Evolutionary conservation across 345 rosid genomes (phyloP).

Genomic region (Citrus inodora): DNA sequence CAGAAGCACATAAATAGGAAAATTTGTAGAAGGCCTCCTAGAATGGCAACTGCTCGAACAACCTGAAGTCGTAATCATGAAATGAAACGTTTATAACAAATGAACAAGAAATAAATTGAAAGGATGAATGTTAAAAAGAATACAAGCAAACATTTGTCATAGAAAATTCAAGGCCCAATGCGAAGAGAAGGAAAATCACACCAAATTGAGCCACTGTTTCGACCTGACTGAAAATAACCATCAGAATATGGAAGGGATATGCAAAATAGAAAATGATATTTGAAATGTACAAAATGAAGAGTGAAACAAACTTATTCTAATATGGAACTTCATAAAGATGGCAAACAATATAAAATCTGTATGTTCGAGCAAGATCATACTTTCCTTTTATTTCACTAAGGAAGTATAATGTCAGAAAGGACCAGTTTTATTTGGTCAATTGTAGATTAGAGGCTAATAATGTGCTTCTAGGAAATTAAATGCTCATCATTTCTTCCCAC

Average conservation of each 20-base stretch:
- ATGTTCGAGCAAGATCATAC: neutral
- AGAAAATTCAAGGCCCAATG: slow-evolving; percentile 63
- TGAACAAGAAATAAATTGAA: neutral
- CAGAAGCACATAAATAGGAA: slow-evolving; percentile 55
- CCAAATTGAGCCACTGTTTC: slow-evolving; percentile 68
- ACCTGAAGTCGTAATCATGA: slow-evolving; percentile 45
- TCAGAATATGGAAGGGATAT: neutral
- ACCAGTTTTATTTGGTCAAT: neutral
- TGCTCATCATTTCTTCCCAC: neutral
- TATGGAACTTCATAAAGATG: neutral
- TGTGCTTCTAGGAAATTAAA: neutral
- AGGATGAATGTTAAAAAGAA: neutral
- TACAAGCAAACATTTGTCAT: slow-evolving; percentile 33
- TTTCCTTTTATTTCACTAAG: neutral
- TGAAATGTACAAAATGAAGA: neutral
- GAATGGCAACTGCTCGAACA: slow-evolving; percentile 57
- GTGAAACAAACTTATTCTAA: neutral
- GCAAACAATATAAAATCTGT: neutral
- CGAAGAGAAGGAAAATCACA: slow-evolving; percentile 62
- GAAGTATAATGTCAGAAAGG: neutral
- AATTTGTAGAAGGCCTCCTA: slow-evolving; percentile 56
- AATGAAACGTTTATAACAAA: neutral
- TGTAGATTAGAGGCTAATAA: neutral
- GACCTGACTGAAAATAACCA: slow-evolving; percentile 29
- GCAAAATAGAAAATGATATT: neutral